Conservation (phyloP, 495 filamentous ascomycete species). For the Penicillium goetzii region DNA sequence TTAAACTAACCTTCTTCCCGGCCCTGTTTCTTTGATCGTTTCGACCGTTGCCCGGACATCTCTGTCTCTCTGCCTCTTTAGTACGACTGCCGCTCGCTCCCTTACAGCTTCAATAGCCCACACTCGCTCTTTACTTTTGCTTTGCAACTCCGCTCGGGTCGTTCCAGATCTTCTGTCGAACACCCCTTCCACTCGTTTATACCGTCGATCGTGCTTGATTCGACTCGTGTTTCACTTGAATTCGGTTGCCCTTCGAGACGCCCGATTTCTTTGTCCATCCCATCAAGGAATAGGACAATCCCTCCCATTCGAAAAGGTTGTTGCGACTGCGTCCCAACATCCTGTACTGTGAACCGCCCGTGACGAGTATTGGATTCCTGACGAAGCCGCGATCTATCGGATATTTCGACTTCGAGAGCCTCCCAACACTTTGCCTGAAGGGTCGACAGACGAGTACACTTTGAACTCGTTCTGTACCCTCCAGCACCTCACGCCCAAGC, state of each 20-base stretch:
- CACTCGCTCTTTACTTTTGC: conserved; percentile 34
- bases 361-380: neutral
- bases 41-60: conserved; percentile 21
- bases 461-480: conserved; percentile 31
- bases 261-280: conserved; percentile 18
- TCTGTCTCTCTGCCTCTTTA: conserved; percentile 24
- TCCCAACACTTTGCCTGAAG: conserved; percentile 17
- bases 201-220: conserved; percentile 19
- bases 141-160: conserved; percentile 24
- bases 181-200: conserved; percentile 45
- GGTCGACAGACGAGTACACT: conserved; percentile 29
- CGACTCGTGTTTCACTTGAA: conserved; percentile 29
- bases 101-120: conserved; percentile 41
- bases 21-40: conserved; percentile 31
- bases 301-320: conserved; percentile 13
- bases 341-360: conserved; percentile 15
- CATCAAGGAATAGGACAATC: neutral
- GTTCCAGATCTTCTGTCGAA: conserved; percentile 33
- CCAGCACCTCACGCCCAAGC: conserved; percentile 3
- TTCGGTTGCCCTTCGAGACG: conserved; percentile 37
- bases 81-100: conserved; percentile 43
- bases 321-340: conserved; percentile 30
- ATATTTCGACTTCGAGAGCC: neutral
- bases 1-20: conserved; percentile 12
- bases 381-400: conserved; percentile 8